Percentiles rank a stretch among this genome's conserved stretches.
These are phyloP conservation scores for Colletotrichum paranaense DNA, from an alignment of 2,329 filamentous ascomycete species.

Conservation along the genomic window DNA sequence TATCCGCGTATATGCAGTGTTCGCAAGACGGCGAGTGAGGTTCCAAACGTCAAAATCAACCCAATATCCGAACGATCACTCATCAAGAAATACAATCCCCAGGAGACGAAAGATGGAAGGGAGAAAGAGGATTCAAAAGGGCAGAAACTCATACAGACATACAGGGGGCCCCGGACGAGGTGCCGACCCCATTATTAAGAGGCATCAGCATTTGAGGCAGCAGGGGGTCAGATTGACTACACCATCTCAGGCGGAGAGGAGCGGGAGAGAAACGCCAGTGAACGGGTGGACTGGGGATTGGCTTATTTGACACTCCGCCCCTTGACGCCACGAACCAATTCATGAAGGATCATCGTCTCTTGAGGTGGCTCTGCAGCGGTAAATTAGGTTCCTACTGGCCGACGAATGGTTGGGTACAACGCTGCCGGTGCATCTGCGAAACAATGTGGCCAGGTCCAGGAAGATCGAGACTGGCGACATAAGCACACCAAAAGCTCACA, in stretches of 20 bases:
- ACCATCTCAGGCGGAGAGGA: slow-evolving; percentile 13
- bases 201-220: background rate
- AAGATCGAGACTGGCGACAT: background rate
- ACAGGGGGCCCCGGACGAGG: background rate
- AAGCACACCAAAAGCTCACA: slow-evolving; percentile 8
- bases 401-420: background rate
- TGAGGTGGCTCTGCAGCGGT: slow-evolving; percentile 11
- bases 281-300: background rate
- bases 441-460: background rate
- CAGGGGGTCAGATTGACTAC: slow-evolving; percentile 10
- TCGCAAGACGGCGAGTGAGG: background rate
- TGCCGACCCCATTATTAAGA: slow-evolving; percentile 13
- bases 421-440: background rate
- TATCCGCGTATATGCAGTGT: background rate
- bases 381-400: slow-evolving; percentile 4
- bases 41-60: background rate
- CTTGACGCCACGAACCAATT: slow-evolving; percentile 13
- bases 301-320: slow-evolving; percentile 9
- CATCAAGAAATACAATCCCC: background rate
- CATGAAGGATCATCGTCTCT: slow-evolving; percentile 19
- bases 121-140: background rate
- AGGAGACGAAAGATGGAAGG: background rate
- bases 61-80: background rate
- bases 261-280: slow-evolving; percentile 9
- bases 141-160: background rate